Percentiles rank a stretch among this genome's conserved stretches.
Conservation (phyloP, 225 moss, liverwort and hornwort species). For the Antitrichia curtipendula region DNA sequence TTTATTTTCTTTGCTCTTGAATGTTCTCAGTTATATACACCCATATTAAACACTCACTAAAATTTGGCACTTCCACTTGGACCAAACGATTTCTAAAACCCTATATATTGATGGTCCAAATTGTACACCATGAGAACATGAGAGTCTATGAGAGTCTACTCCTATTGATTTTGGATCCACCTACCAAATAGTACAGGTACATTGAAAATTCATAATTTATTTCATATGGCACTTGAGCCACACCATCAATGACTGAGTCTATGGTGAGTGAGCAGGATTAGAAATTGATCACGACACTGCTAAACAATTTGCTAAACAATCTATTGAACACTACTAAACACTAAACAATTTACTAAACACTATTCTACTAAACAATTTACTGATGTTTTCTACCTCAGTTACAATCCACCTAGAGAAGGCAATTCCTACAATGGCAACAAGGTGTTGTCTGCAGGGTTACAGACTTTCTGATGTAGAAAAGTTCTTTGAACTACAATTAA, state of each 20-base stretch:
- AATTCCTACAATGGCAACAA: not conserved
- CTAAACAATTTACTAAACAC: no score
- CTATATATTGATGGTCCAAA: not conserved
- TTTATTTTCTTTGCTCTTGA: not conserved
- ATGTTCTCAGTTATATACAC: not conserved
- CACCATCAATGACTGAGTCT: not conserved
- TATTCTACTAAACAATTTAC: not conserved
- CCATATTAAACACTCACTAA: not conserved
- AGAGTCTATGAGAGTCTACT: not conserved
- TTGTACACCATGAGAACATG: not conserved
- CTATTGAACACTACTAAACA: no score
- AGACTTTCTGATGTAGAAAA: not conserved
- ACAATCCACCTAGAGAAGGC: not conserved
- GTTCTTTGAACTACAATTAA: not conserved
- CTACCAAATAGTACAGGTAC: not conserved
- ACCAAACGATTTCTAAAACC: not conserved
- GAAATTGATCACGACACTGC: no score
- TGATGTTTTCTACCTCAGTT: not conserved
- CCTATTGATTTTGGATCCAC: not conserved
- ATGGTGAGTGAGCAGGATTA: not conserved
- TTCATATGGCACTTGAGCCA: not conserved
- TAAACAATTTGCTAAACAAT: not conserved
- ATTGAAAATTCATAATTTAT: not conserved
- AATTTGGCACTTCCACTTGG: not conserved
- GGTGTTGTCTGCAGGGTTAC: not conserved